These are phyloP conservation scores for Pythium insidiosum DNA, from an alignment of 352 stramenopile species.

Conservation along the genomic window DNA sequence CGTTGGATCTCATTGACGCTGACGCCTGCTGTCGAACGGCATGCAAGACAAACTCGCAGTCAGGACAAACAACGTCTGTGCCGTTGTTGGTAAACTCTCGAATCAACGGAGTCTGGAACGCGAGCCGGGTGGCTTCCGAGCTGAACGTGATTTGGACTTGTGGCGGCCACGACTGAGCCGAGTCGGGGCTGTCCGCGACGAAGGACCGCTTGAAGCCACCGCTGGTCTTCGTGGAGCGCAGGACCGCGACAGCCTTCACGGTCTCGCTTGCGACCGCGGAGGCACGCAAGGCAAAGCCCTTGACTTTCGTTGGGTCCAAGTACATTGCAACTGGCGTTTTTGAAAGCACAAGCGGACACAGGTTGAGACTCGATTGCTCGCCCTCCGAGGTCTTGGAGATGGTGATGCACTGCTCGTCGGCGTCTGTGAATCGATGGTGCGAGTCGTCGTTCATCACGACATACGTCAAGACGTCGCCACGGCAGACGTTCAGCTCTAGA, in stretches of 20 bases:
- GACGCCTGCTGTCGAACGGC: too few species aligned
- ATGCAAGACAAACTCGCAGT: constrained; percentile 21
- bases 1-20: too few species aligned
- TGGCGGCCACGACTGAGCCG: not conserved
- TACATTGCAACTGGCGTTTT: constrained; percentile 10
- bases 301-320: constrained; percentile 11
- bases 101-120: constrained; percentile 14
- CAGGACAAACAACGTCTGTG: constrained; percentile 8
- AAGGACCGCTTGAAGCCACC: constrained; percentile 16
- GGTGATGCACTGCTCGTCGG: constrained; percentile 1
- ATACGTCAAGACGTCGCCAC: constrained; percentile 17
- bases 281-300: constrained; percentile 22
- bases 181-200: not conserved
- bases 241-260: constrained; percentile 13
- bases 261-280: not conserved
- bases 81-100: too few species aligned
- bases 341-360: constrained; percentile 18
- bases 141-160: constrained; percentile 12
- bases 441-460: constrained; percentile 10
- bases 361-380: constrained; percentile 9
- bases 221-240: constrained; percentile 19
- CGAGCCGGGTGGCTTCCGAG: constrained; percentile 5
- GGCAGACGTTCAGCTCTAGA: constrained; percentile 24
- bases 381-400: not conserved
- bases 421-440: constrained; percentile 4